Evolutionary conservation across 2,329 filamentous ascomycete genomes (phyloP), one percentile per base, ranked within the genome.

Genomic region (Pseudogymnoascus destructans): DNA sequence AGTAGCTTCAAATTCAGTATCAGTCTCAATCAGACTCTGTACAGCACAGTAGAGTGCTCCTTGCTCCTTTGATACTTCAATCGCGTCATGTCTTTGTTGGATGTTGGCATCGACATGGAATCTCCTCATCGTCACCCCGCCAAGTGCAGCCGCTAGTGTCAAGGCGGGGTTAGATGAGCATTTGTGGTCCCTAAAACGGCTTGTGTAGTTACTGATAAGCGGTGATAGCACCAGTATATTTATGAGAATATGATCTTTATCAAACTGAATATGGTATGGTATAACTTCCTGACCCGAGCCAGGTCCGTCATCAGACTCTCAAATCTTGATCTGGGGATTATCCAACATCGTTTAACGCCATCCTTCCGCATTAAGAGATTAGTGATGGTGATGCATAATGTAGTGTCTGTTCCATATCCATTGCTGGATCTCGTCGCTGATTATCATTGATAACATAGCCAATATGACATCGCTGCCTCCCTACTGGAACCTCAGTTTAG

Each of bases 131-230:
- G n/a, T 52, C 25, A 52, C 46, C 46, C 46, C 46, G 32, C 46
- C 25, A 52, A 10, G n/a, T 52, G 46, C 46, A 25, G 46, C 46
- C 46, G 46, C 46, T 52, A 52, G 42, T n/a, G 46, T n/a, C 5
- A 19, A 19, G 25, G 46, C 25, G 46, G 46, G 46, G 46, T 52
- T 52, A 52, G 46, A 52, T 52, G 32, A 52, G 46, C 46, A 17
- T 52, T 42, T 11, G 19, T 13, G 17, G n/a, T 27, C 6, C 3
- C 10, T 11, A 3, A 6, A 13, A 8, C 9, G 19, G 9, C 40
- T 9, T 46, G 42, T 25, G 21, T 49, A 27, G n/a, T 52, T 52
- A 3, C 21, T 3, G 46, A 52, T 52, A 52, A 19, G 25, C n/a
- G 10, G 46, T 1, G n/a, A 52, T 30, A 30, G 17, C 1, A 52